These are phyloP conservation scores for Pelargonium nanum DNA, from an alignment of 345 rosid genomes.

Conservation along the genomic window DNA sequence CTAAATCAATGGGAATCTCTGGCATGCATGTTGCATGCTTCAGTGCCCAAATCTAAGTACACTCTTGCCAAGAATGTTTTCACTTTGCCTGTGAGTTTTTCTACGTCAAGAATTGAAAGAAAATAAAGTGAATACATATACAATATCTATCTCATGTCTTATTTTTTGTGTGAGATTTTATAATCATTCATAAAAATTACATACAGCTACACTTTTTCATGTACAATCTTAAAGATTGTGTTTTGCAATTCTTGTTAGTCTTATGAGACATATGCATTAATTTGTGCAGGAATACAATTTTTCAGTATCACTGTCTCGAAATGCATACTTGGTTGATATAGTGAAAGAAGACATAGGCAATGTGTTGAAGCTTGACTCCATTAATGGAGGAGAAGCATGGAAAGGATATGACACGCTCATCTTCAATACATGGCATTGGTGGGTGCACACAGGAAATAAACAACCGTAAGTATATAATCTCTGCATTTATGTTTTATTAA, in stretches of 20 bases:
- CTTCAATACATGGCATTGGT: constrained; percentile 93
- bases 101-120: too few species aligned
- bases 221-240: too few species aligned
- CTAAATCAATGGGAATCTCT: constrained; percentile 43
- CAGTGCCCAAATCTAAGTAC: constrained; percentile 17
- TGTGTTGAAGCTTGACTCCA: constrained; percentile 48
- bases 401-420: constrained; percentile 39
- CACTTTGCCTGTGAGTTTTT: constrained; percentile 18
- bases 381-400: constrained; percentile 45
- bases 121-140: too few species aligned
- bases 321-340: constrained; percentile 61
- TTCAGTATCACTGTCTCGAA: constrained; percentile 45
- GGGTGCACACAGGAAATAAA: constrained; percentile 65
- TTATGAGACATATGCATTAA: too few species aligned
- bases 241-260: too few species aligned
- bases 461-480: constrained; percentile 34
- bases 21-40: constrained; percentile 33
- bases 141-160: too few species aligned
- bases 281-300: constrained; percentile 32
- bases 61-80: constrained; percentile 13
- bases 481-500: neutral
- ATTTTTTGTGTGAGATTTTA: too few species aligned
- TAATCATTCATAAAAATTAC: too few species aligned
- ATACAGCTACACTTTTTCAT: too few species aligned
- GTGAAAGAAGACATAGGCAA: constrained; percentile 23